A percentile compares a stretch with the other conserved stretches of the same genome.
phyloP scores from a whole-genome alignment of 495 filamentous ascomycete genomes.

The Sabuloglossum arenarium region DNA sequence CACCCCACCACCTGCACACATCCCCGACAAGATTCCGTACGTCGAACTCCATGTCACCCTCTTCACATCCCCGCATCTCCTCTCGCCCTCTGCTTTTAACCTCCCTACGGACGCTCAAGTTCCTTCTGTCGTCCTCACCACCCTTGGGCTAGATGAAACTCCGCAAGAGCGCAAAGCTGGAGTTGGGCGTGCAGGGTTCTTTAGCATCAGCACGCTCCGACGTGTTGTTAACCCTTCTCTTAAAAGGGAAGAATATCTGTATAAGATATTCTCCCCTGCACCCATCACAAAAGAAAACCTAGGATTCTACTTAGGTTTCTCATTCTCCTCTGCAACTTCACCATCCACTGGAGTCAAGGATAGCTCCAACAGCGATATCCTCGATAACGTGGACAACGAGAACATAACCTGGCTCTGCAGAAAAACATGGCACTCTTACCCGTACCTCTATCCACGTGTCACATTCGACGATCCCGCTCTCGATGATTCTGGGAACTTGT shows the following conservation, averaged over 20 bases:
- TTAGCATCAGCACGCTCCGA: conserved; percentile 63
- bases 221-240: conserved; percentile 10
- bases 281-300: conserved; percentile 43
- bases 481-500: conserved; percentile 36
- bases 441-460: conserved; percentile 56
- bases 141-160: conserved; percentile 38
- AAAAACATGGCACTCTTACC: conserved; percentile 67
- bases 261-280: conserved; percentile 85
- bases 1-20: conserved; percentile 24
- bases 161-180: conserved; percentile 26
- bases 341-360: not conserved
- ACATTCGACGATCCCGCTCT: conserved; percentile 72
- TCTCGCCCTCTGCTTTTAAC: conserved; percentile 51
- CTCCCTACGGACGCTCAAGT: conserved; percentile 26
- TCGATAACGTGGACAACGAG: conserved; percentile 7
- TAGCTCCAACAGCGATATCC: not conserved
- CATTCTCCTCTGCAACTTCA: too few species aligned
- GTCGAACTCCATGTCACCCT: conserved; percentile 73
- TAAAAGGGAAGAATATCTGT: conserved; percentile 44
- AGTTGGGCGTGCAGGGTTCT: conserved; percentile 57
- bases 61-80: conserved; percentile 51
- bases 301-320: conserved; percentile 23
- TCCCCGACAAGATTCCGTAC: conserved; percentile 58
- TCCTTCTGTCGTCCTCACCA: conserved; percentile 66
- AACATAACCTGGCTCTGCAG: conserved; percentile 62